Conservation (phyloP, 495 filamentous ascomycete genomes). For the Penicillium paradoxum region DNA sequence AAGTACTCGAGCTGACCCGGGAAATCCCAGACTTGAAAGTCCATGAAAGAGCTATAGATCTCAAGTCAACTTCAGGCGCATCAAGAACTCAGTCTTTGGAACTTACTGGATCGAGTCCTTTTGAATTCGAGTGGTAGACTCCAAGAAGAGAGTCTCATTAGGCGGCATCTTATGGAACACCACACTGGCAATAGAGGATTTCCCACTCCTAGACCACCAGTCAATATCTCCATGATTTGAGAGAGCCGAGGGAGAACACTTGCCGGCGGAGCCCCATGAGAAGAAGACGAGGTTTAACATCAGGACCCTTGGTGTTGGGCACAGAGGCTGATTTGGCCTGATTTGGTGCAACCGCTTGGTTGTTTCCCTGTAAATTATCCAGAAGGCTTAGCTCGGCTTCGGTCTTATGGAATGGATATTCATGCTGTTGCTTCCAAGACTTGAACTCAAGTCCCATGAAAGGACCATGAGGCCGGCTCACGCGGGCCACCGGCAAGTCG, state of each 20-base stretch:
- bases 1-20: slow-evolving; percentile 89
- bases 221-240: slow-evolving; percentile 1
- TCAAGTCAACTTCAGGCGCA: not conserved
- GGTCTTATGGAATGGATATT: slow-evolving; percentile 17
- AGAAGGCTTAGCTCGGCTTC: slow-evolving; percentile 38
- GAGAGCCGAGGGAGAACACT: slow-evolving; percentile 12
- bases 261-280: slow-evolving; percentile 96
- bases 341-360: slow-evolving; percentile 16
- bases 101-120: slow-evolving; percentile 88
- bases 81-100: not conserved
- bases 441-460: slow-evolving; percentile 3
- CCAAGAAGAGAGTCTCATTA: slow-evolving; percentile 88
- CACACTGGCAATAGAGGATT: slow-evolving; percentile 95
- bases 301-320: slow-evolving; percentile 33
- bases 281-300: slow-evolving; percentile 76
- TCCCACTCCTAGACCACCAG: slow-evolving; percentile 68
- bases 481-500: slow-evolving; percentile 3
- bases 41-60: slow-evolving; percentile 81
- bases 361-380: slow-evolving; percentile 32
- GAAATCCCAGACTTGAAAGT: slow-evolving; percentile 97
- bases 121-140: slow-evolving; percentile 87
- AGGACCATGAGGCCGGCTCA: slow-evolving; percentile 9
- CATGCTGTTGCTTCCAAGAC: slow-evolving; percentile 3
- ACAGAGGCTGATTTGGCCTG: slow-evolving; percentile 27
- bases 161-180: slow-evolving; percentile 97